phyloP scores from a whole-genome alignment of 2,329 filamentous ascomycete species.

The Beauveria pseudobassiana region DNA sequence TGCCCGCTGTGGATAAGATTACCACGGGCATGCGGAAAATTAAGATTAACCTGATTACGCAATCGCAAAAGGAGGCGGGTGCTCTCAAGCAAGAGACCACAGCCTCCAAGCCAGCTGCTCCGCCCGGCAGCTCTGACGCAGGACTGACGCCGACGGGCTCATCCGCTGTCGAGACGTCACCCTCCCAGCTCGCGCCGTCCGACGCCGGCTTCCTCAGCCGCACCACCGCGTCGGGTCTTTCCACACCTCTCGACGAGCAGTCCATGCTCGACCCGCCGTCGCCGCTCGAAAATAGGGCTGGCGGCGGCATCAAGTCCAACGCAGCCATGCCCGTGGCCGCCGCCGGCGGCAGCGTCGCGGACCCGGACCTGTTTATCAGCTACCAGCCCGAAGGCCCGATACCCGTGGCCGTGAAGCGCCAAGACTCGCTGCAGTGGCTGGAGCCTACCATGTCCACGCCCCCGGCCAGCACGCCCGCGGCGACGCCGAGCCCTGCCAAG shows the following conservation, averaged over 20 bases:
- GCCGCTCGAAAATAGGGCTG: conserved; percentile 1
- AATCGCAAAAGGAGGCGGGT: conserved; percentile 47
- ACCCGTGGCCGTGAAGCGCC: conserved; percentile 28
- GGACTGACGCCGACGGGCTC: neutral
- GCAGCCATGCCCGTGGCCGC: neutral
- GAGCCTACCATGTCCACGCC: conserved; percentile 38
- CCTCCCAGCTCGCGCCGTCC: conserved; percentile 11
- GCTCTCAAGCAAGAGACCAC: neutral
- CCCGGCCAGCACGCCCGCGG: conserved; percentile 23
- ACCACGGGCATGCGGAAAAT: conserved; percentile 55
- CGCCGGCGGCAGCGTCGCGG: conserved; percentile 11
- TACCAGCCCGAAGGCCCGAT: conserved; percentile 49
- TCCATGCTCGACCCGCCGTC: conserved; percentile 4
- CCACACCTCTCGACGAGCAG: conserved; percentile 1
- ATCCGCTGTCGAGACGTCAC: conserved; percentile 6
- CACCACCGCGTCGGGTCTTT: conserved; percentile 21
- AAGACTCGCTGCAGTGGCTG: conserved; percentile 42
- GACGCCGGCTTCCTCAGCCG: conserved; percentile 18
- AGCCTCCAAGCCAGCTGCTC: neutral
- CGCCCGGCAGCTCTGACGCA: neutral
- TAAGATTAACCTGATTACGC: conserved; percentile 53
- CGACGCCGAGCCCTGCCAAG: conserved; percentile 29
- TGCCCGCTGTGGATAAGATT: conserved; percentile 39
- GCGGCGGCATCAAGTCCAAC: neutral
- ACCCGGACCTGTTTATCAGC: conserved; percentile 40